A percentile compares a stretch with the other conserved stretches of the same genome.
Evolutionary conservation across 129 eudicot species (phyloP).

Genomic region (Kitagawia praeruptora): DNA sequence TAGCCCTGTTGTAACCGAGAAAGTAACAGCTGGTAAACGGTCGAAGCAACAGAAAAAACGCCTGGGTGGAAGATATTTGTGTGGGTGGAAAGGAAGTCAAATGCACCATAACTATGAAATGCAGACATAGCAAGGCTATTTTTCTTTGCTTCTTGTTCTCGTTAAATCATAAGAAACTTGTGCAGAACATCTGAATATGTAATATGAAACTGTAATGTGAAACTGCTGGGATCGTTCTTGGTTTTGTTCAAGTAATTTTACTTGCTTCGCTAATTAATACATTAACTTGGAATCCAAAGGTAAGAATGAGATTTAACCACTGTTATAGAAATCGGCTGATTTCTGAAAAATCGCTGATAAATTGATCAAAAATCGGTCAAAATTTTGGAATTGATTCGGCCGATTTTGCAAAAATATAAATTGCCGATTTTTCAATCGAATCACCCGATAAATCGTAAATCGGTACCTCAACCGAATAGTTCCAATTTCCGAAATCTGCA

Average conservation of each 20-base stretch:
- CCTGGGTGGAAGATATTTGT: constrained; percentile 37
- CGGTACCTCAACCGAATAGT: too few species aligned
- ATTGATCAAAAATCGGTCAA: too few species aligned
- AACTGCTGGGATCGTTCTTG: background rate
- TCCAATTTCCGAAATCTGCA: too few species aligned
- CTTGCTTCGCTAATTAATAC: background rate
- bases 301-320: too few species aligned
- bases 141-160: background rate
- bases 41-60: constrained; percentile 19
- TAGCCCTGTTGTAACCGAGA: background rate
- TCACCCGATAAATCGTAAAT: too few species aligned
- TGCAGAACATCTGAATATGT: background rate
- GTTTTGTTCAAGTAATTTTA: background rate
- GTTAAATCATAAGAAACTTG: background rate
- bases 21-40: constrained; percentile 12
- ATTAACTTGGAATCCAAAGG: too few species aligned
- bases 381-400: too few species aligned
- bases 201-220: background rate
- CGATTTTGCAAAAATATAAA: too few species aligned
- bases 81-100: constrained; percentile 67
- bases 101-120: constrained; percentile 61
- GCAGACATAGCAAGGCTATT: constrained; percentile 16
- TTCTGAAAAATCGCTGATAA: too few species aligned
- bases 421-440: too few species aligned
- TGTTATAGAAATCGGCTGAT: too few species aligned